A percentile compares a stretch with the other conserved stretches of the same genome.
Evolutionary conservation across 2,329 filamentous ascomycete genomes (phyloP).

Genomic region (Colletotrichum tofieldiae): DNA sequence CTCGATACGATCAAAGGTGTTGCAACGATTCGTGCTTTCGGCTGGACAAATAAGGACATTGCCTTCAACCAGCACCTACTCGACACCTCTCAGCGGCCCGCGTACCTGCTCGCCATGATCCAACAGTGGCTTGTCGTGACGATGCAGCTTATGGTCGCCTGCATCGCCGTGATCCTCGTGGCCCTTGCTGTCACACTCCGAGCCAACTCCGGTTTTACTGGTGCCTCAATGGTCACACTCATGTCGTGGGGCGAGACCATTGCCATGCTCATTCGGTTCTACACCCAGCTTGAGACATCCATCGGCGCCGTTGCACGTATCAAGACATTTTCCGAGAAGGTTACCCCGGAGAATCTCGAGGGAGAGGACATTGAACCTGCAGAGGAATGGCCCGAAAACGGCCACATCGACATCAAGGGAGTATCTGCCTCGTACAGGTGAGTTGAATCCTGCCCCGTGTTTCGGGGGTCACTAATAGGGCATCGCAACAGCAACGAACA

Average conservation of each 20-base stretch:
- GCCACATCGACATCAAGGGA: conserved; percentile 41
- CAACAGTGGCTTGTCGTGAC: conserved; percentile 70
- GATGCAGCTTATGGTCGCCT: conserved; percentile 63
- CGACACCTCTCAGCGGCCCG: conserved; percentile 67
- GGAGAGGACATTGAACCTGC: conserved; percentile 35
- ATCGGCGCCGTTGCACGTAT: conserved; percentile 45
- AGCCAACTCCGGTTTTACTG: conserved; percentile 52
- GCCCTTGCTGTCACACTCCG: conserved; percentile 60
- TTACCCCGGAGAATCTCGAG: conserved; percentile 35
- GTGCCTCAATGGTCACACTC: conserved; percentile 53
- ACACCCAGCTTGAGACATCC: conserved; percentile 49
- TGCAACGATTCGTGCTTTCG: conserved; percentile 68
- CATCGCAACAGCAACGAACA: conserved; percentile 17
- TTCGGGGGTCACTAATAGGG: neutral
- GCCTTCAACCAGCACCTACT: conserved; percentile 62
- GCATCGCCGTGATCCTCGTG: conserved; percentile 64
- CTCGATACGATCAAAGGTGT: conserved; percentile 67
- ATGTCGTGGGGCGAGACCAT: conserved; percentile 53
- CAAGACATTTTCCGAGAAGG: conserved; percentile 44
- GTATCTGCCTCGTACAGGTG: conserved; percentile 44
- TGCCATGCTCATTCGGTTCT: conserved; percentile 48
- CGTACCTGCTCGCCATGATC: conserved; percentile 68
- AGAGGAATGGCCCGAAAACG: conserved; percentile 43
- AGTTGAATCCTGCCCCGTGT: neutral
- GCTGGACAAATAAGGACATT: conserved; percentile 63